phyloP scores from a whole-genome alignment of 371 early-diverging fungal genomes.

The Mucor lusitanicus region DNA sequence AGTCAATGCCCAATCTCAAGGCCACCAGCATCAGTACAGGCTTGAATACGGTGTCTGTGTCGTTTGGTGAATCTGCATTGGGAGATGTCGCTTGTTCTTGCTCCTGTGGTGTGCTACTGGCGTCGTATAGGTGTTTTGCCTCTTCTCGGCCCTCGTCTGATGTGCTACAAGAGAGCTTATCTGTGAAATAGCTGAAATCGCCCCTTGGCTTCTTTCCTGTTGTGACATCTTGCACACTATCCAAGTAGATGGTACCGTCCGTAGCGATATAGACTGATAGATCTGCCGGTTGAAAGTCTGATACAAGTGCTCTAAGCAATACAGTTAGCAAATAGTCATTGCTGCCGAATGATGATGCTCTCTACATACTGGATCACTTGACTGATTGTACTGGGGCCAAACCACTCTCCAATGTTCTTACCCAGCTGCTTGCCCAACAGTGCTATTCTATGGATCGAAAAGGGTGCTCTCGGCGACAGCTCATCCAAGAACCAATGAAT shows the following conservation, averaged over 20 bases:
- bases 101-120: constrained; percentile 12
- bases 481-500: constrained; percentile 86
- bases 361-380: constrained; percentile 77
- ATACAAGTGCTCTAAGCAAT: constrained; percentile 63
- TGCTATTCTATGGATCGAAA: constrained; percentile 93
- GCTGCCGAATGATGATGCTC: neutral
- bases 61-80: neutral
- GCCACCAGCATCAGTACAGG: constrained; percentile 84
- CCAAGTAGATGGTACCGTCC: constrained; percentile 75
- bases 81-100: neutral
- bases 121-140: constrained; percentile 35
- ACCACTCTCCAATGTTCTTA: constrained; percentile 95
- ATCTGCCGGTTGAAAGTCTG: constrained; percentile 60
- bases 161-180: neutral
- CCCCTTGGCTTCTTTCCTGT: constrained; percentile 42
- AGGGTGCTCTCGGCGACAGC: constrained; percentile 70
- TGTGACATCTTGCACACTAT: constrained; percentile 52
- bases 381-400: constrained; percentile 93
- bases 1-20: constrained; percentile 86
- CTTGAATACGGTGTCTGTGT: constrained; percentile 37
- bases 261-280: constrained; percentile 71
- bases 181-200: constrained; percentile 29
- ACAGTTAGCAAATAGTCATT: neutral
- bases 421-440: constrained; percentile 82
- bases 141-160: constrained; percentile 27